phyloP scores from a whole-genome alignment of 2,329 filamentous ascomycete genomes.

The Onygenales sp. region DNA sequence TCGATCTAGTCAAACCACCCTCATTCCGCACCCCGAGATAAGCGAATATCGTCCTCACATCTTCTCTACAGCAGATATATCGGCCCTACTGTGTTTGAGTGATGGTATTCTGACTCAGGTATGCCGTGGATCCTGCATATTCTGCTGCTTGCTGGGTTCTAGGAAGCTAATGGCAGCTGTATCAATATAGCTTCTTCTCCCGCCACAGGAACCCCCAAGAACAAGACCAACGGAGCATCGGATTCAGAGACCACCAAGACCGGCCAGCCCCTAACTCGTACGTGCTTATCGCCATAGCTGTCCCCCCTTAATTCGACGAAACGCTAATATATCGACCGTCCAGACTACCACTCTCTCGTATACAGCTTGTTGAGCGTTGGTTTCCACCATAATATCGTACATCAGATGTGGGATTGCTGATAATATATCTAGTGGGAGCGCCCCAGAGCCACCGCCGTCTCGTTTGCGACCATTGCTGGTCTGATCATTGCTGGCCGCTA shows the following conservation, averaged over 20 bases:
- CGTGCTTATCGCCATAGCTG: slow-evolving; percentile 14
- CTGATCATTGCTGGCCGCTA: slow-evolving; percentile 57
- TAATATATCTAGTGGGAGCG: slow-evolving; percentile 47
- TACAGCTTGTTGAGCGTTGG: slow-evolving; percentile 55
- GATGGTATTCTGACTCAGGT: slow-evolving; percentile 4
- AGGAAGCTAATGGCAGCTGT: neutral
- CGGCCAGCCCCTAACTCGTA: slow-evolving; percentile 54
- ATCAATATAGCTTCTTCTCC: neutral
- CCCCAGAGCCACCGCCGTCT: slow-evolving; percentile 53
- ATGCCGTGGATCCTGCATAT: neutral
- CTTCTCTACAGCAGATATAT: neutral
- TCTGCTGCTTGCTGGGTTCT: neutral
- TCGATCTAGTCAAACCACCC: neutral
- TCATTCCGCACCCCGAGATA: neutral
- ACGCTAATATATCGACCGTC: neutral
- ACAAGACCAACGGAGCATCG: slow-evolving; percentile 32
- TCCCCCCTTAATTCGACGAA: neutral
- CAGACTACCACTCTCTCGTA: slow-evolving; percentile 58
- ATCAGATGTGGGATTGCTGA: no score
- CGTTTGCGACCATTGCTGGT: slow-evolving; percentile 45
- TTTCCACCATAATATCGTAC: slow-evolving; percentile 4
- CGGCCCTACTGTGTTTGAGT: neutral
- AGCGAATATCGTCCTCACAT: neutral
- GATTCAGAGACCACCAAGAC: slow-evolving; percentile 46
- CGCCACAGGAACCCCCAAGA: neutral